Conservation (phyloP, 2,329 filamentous ascomycete genomes). For the Aspergillus uvarum region DNA sequence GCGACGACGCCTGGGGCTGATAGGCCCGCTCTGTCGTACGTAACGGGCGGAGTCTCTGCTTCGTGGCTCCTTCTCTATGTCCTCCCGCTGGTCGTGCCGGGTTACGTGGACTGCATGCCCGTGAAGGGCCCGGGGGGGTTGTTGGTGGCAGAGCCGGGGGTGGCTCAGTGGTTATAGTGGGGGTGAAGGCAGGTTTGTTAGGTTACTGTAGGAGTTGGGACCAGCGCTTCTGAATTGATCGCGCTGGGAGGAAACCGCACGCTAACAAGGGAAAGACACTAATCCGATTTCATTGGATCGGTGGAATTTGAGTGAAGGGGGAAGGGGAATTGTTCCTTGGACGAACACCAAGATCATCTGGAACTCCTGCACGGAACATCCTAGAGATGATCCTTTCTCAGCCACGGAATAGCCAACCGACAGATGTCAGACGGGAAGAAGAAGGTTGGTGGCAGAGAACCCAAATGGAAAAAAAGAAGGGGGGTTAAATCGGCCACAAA, state of each 20-base stretch:
- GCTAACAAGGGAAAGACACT: background rate
- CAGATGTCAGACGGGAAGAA: background rate
- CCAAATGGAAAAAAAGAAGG: background rate
- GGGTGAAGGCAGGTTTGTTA: background rate
- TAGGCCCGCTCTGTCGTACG: background rate
- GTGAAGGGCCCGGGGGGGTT: background rate
- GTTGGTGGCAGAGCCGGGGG: background rate
- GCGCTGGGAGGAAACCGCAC: no score
- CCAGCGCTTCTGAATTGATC: no score
- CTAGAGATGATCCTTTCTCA: background rate
- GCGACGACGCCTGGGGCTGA: background rate
- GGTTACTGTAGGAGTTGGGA: no score
- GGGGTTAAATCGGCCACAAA: background rate
- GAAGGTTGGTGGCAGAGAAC: background rate
- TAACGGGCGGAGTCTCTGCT: slow-evolving; percentile 2
- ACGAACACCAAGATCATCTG: background rate
- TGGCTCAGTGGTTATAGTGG: background rate
- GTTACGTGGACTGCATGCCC: background rate
- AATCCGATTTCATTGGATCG: background rate
- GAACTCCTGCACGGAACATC: background rate
- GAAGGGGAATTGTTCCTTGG: background rate
- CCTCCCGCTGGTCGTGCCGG: background rate
- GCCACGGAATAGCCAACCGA: background rate
- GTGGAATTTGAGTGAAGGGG: background rate
- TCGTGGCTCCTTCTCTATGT: background rate